Percentiles rank a stretch among this genome's conserved stretches.
These are phyloP conservation scores for Plasmodium chabaudi DNA, from an alignment of 169 alveolate species.

Conservation along the genomic window DNA sequence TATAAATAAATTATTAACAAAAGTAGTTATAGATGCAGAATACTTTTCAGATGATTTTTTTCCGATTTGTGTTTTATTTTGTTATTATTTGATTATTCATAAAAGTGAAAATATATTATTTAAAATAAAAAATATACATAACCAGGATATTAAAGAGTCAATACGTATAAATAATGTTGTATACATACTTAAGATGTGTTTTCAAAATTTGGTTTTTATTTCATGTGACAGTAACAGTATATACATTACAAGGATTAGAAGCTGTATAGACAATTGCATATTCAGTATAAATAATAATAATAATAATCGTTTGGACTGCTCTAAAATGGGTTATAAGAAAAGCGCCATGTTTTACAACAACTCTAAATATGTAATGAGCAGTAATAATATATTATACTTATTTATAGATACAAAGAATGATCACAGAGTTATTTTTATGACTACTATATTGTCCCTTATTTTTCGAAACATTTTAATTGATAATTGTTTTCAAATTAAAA, in stretches of 20 bases:
- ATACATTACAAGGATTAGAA: neutral
- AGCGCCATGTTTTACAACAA: neutral
- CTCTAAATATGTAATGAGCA: slow-evolving; percentile 22
- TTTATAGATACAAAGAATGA: slow-evolving; percentile 41
- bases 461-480: slow-evolving; percentile 21
- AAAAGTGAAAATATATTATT: slow-evolving; percentile 3
- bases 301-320: neutral
- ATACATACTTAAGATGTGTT: slow-evolving; percentile 10
- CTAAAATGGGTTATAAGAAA: neutral
- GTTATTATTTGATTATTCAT: slow-evolving; percentile 4
- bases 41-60: slow-evolving; percentile 41
- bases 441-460: slow-evolving; percentile 28
- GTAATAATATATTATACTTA: slow-evolving; percentile 5
- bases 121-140: slow-evolving; percentile 35
- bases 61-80: slow-evolving; percentile 29
- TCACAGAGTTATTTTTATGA: slow-evolving; percentile 48
- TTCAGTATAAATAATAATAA: neutral
- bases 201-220: slow-evolving; percentile 28
- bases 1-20: neutral
- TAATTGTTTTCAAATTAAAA: slow-evolving; percentile 5
- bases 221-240: slow-evolving; percentile 14
- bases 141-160: slow-evolving; percentile 40
- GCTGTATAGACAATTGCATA: slow-evolving; percentile 9
- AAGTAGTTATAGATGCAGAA: slow-evolving; percentile 55
- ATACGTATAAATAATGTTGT: slow-evolving; percentile 19